These are phyloP conservation scores for Brettanomyces sp. DNA, from an alignment of 805 yeast species.

Conservation along the genomic window DNA sequence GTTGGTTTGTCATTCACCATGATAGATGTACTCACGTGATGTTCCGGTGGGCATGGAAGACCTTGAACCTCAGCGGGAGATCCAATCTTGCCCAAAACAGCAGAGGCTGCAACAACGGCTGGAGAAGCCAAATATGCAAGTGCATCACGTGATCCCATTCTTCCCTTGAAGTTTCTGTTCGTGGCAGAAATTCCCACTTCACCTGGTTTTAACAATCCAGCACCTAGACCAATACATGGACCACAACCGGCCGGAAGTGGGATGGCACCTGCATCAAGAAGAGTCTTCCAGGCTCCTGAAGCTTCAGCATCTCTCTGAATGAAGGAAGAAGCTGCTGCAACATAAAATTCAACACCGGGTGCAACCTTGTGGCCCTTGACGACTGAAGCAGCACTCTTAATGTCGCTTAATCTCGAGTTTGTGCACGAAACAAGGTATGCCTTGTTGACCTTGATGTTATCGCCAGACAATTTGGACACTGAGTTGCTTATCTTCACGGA, in stretches of 20 bases:
- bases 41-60: constrained; percentile 34
- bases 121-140: constrained; percentile 95
- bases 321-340: constrained; percentile 93
- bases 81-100: constrained; percentile 89
- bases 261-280: constrained; percentile 86
- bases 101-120: constrained; percentile 97
- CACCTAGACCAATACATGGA: constrained; percentile 96
- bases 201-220: constrained; percentile 88
- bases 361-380: constrained; percentile 78
- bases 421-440: constrained; percentile 98
- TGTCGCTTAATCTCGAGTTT: constrained; percentile 86
- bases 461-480: constrained; percentile 59
- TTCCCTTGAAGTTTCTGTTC: constrained; percentile 95
- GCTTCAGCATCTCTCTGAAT: constrained; percentile 91
- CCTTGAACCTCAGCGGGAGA: constrained; percentile 83
- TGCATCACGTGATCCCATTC: constrained; percentile 98
- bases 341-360: constrained; percentile 85
- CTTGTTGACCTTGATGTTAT: constrained; percentile 75
- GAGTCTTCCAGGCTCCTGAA: constrained; percentile 84
- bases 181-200: constrained; percentile 98
- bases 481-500: constrained; percentile 88
- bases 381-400: constrained; percentile 88
- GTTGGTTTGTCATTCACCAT: constrained; percentile 24
- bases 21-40: constrained; percentile 38
- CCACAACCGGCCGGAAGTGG: constrained; percentile 99